phyloP scores from a whole-genome alignment of 2,329 filamentous ascomycete genomes.

The Lasiodiplodia hormozganensis region DNA sequence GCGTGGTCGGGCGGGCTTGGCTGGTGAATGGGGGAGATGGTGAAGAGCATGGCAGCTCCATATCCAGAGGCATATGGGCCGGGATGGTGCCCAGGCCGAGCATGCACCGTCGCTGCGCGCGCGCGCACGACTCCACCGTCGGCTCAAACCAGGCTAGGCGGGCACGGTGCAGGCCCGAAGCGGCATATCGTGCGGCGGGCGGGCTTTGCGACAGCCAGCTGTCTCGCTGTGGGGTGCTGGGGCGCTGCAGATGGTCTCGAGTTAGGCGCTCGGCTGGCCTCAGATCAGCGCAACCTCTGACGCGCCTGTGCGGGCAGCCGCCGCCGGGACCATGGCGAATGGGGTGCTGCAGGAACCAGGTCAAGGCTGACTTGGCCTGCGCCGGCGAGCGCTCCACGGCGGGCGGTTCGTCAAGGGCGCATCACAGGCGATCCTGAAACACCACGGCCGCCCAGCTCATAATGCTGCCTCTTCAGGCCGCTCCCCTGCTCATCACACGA shows the following conservation, averaged over 20 bases:
- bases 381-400: background rate
- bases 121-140: conserved; percentile 5
- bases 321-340: background rate
- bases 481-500: conserved; percentile 26
- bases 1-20: conserved; percentile 8
- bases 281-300: conserved; percentile 22
- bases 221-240: conserved; percentile 27
- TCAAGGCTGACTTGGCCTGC: background rate
- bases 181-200: conserved; percentile 26
- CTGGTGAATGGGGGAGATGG: conserved; percentile 16
- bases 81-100: conserved; percentile 20
- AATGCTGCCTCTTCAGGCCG: conserved; percentile 23
- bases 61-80: conserved; percentile 27
- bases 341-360: conserved; percentile 9
- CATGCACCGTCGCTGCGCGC: conserved; percentile 21
- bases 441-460: background rate
- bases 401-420: conserved; percentile 14
- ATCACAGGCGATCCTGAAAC: conserved; percentile 20
- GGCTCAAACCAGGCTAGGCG: conserved; percentile 24
- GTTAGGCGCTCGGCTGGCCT: conserved; percentile 21
- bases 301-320: background rate
- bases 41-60: conserved; percentile 17
- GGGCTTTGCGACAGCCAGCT: conserved; percentile 25
- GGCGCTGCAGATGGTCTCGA: conserved; percentile 16
- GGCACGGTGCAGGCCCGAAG: conserved; percentile 24